Percentiles rank a stretch among this genome's conserved stretches.
These are phyloP conservation scores for Sarcodon aspratus DNA, from an alignment of 768 basidiomycete species.

Conservation along the genomic window DNA sequence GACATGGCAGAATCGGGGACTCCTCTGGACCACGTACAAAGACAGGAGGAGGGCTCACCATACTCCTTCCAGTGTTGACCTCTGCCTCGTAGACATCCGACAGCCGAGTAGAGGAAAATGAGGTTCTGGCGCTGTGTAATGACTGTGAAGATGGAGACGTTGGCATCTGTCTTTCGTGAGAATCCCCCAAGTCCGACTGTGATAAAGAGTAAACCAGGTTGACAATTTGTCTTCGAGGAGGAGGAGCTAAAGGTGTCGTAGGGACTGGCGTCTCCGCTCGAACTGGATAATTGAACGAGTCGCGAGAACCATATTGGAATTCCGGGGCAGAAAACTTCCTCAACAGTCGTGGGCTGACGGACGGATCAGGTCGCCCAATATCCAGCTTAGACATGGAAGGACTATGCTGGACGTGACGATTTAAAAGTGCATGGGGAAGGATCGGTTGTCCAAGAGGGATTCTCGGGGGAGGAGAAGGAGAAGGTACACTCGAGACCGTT, in stretches of 20 bases:
- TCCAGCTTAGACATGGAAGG: not conserved
- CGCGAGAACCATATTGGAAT: not conserved
- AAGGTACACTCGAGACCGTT: not conserved
- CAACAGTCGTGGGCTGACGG: not conserved
- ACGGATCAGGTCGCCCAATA: not conserved
- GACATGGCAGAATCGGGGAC: too few relatives aligned
- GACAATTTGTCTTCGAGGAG: conserved; percentile 43
- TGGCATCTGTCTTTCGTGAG: conserved; percentile 6
- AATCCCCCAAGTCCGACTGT: conserved; percentile 35
- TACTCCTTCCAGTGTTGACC: not conserved
- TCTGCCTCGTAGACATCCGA: conserved; percentile 4
- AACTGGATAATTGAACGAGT: conserved; percentile 23
- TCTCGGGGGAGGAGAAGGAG: not conserved
- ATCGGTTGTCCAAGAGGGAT: not conserved
- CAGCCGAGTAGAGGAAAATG: conserved; percentile 11
- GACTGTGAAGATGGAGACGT: conserved; percentile 6
- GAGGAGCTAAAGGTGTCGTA: conserved; percentile 52
- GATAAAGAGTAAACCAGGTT: conserved; percentile 44
- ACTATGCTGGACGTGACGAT: not conserved
- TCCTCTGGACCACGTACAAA: not conserved
- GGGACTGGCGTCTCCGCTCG: conserved; percentile 58
- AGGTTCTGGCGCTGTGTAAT: conserved; percentile 12
- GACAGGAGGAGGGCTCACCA: not conserved
- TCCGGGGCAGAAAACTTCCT: not conserved
- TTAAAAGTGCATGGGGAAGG: not conserved